These are phyloP conservation scores for Epichloe gansuensis DNA, from an alignment of 2,329 filamentous ascomycete species.

Conservation along the genomic window DNA sequence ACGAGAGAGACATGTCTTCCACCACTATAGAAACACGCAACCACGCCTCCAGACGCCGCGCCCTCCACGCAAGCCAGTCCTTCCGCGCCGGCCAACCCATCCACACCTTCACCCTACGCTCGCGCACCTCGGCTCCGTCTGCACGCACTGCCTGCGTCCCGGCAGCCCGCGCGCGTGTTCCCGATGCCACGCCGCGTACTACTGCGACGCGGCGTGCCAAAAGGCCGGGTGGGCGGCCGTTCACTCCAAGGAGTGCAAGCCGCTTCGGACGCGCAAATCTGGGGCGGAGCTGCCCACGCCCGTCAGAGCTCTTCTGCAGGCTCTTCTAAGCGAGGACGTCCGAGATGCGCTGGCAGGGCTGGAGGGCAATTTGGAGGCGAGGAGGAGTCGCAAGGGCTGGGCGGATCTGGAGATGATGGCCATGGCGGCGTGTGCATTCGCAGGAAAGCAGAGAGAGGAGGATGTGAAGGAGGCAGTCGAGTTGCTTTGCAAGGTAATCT, in stretches of 20 bases:
- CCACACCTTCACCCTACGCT: slow-evolving; percentile 36
- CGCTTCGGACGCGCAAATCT: slow-evolving; percentile 20
- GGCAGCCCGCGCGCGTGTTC: slow-evolving; percentile 30
- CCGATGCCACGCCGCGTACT: slow-evolving; percentile 38
- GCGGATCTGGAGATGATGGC: slow-evolving; percentile 37
- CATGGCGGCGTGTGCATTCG: slow-evolving; percentile 27
- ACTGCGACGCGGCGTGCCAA: slow-evolving; percentile 44
- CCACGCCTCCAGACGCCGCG: slow-evolving; percentile 28
- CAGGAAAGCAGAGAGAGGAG: slow-evolving; percentile 24
- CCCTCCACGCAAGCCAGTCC: slow-evolving; percentile 28
- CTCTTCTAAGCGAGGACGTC: slow-evolving; percentile 28
- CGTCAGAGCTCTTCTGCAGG: slow-evolving; percentile 39
- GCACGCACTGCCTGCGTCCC: slow-evolving; percentile 35
- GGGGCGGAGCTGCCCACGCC: slow-evolving; percentile 35
- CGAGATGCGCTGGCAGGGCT: slow-evolving; percentile 24
- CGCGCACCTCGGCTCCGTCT: slow-evolving; percentile 27
- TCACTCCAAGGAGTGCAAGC: slow-evolving; percentile 43
- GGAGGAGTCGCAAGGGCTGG: slow-evolving; percentile 27
- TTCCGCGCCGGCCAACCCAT: slow-evolving; percentile 34
- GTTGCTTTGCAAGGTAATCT: slow-evolving; percentile 39
- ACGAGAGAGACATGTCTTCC: background rate
- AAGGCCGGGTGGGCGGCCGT: slow-evolving; percentile 36
- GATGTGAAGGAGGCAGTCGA: slow-evolving; percentile 29
- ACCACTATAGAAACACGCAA: background rate
- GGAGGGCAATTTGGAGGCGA: slow-evolving; percentile 30